Evolutionary conservation across 106 monocot genomes (phyloP).

Genomic region (Iris macrosiphon): DNA sequence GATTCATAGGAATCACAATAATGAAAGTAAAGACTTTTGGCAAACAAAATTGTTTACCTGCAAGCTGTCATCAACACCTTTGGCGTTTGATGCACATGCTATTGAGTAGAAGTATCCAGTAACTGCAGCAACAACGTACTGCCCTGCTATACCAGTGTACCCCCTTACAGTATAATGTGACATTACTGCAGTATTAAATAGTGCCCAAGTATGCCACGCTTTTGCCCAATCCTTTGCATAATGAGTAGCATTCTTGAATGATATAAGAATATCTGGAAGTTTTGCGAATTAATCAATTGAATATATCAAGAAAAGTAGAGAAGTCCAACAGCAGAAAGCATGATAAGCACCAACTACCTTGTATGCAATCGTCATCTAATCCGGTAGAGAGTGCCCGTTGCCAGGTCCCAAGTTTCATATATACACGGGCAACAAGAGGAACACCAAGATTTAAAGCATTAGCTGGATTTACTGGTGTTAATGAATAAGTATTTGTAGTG

Average conservation of each 20-base stretch:
- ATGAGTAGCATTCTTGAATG: conserved; percentile 77
- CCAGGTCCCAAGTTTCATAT: conserved; percentile 95
- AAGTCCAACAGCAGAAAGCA: background rate
- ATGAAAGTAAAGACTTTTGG: background rate
- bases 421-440: conserved; percentile 92
- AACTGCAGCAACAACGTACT: conserved; percentile 95
- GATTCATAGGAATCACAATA: no score
- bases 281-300: conserved; percentile 3
- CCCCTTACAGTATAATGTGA: conserved; percentile 80
- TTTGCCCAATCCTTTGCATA: conserved; percentile 81
- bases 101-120: conserved; percentile 97
- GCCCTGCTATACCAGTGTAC: conserved; percentile 44
- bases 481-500: conserved; percentile 27
- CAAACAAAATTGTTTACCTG: conserved; percentile 36
- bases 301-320: background rate
- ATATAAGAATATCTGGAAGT: conserved; percentile 63
- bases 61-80: conserved; percentile 96
- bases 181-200: conserved; percentile 97
- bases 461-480: conserved; percentile 13
- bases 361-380: conserved; percentile 83
- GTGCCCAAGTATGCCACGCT: conserved; percentile 99
- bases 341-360: conserved; percentile 43
- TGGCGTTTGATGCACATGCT: conserved; percentile 87
- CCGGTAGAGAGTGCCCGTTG: conserved; percentile 73
- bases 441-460: conserved; percentile 24